Percentiles rank a stretch among this genome's conserved stretches.
These are phyloP conservation scores for Porphyrellus cyaneotinctus DNA, from an alignment of 768 basidiomycete species.

Conservation along the genomic window DNA sequence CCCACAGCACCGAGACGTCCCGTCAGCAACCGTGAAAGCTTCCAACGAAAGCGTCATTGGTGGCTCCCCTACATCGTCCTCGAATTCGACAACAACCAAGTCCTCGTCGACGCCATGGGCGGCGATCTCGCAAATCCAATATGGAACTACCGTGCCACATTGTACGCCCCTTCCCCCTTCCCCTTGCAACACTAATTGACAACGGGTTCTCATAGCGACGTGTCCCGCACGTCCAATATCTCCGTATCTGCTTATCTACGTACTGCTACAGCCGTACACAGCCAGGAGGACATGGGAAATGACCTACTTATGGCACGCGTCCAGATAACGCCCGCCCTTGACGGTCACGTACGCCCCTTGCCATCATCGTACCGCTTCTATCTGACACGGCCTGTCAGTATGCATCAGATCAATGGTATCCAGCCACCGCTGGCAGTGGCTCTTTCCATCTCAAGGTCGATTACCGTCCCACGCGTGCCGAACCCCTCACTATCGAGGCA, in stretches of 20 bases:
- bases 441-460: slow-evolving; percentile 95
- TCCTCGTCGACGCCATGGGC: slow-evolving; percentile 91
- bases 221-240: slow-evolving; percentile 89
- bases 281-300: slow-evolving; percentile 94
- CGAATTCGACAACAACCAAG: slow-evolving; percentile 97
- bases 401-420: slow-evolving; percentile 88
- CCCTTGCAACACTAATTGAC: slow-evolving; percentile 1
- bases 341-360: slow-evolving; percentile 56
- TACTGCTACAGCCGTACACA: slow-evolving; percentile 64
- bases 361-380: background rate
- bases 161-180: slow-evolving; percentile 52
- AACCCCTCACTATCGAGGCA: slow-evolving; percentile 88
- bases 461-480: slow-evolving; percentile 83
- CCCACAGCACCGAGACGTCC: slow-evolving; percentile 52
- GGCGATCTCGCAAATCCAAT: slow-evolving; percentile 88
- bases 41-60: slow-evolving; percentile 90
- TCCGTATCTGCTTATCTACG: slow-evolving; percentile 90
- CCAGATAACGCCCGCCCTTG: slow-evolving; percentile 80
- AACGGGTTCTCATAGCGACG: slow-evolving; percentile 59
- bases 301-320: slow-evolving; percentile 92
- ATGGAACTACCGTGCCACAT: slow-evolving; percentile 95
- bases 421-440: slow-evolving; percentile 76
- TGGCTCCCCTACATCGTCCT: slow-evolving; percentile 97
- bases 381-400: slow-evolving; percentile 41
- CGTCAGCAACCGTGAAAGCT: slow-evolving; percentile 79